Base-by-base conservation (phyloP, 108 stramenopile genomes). In the Nitzschia sp. region DNA sequence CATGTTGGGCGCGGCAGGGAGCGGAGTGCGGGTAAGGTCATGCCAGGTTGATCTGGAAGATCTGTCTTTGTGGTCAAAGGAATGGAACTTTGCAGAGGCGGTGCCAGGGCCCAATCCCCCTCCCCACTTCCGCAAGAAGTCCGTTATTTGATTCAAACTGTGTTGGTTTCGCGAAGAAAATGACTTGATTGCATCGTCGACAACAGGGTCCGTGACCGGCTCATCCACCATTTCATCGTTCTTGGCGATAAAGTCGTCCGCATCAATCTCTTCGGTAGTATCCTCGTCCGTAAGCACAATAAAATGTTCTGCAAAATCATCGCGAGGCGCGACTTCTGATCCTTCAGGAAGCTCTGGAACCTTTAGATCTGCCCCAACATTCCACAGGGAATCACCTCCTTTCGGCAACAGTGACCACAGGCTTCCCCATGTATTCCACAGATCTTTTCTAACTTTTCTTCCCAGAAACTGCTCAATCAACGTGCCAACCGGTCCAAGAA, bases 401-500 rank as follows among this genome's bases (percentile, higher is more conserved):
- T 93, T 96, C 11, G 91, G 88, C n/a, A 96, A 60, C 85, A 96
- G 85, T 23, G 81, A 72, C 75, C 81, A 93, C 6, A 96, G 64
- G 25, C 70, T 72, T 2, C 95, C 95, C 91, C 92, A 92, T 0
- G 87, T 81, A 17, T 45, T 66, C 82, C 80, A 93, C 31, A 96
- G 66, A 38, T 92, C 88, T 55, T 71, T 81, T 38, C 91, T 64
- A 38, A 64, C 60, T 46, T 61, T 80, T 21, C 86, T 71, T 8
- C 88, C 84, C 69, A 95, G 82, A 51, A 84, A 89, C 42, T 82
- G 81, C 56, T 96, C 90, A 26, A 93, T 60, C 54, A 93, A 53
- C 5, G 66, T 70, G 6, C 84, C 90, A 3, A 89, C 46, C 4
- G 83, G 71, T 33, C 85, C 81, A 48, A 88, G 64, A 34, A 96